Base-by-base conservation (phyloP, 2,329 filamentous ascomycete species). In the Iodosphaeria phyllophila region DNA sequence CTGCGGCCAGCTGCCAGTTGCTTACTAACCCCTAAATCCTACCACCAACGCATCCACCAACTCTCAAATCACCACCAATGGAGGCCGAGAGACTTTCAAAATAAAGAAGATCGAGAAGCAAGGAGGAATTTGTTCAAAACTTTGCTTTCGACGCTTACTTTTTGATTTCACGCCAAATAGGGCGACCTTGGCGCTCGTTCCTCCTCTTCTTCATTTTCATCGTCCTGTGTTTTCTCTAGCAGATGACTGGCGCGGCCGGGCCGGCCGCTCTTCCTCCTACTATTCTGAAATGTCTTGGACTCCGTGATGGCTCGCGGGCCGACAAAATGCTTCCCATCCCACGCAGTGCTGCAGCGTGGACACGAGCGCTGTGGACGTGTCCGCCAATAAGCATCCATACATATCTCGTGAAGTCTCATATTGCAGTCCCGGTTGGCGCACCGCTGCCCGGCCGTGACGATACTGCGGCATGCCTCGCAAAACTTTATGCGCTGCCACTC, bases 381-480 rank as follows among this genome's bases (percentile, higher is more conserved):
- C 12, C 74, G 60, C 58, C 82, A 92, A 45, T 75, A 82, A 15
- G 67, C 70, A 8, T 68, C 62, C 28, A 69, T 60, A 45, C 83
- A 93, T 25, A 73, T 68, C 33, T 83, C 66, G 45, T 93, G 84
- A 10, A 92, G 47, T 8, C 84, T 60, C 8, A 71, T 60, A 16
- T 50, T 55, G 44, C 84, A 93, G 12, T 70, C 60, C 18, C 62
- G 50, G 31, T 76, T 63, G 3, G 59, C 47, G 48, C 84, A 92
- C 27, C 84, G 64, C 57, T 83, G 65, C 1, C 84, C 83, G 34
- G 76, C 55, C 1, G 86, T 98, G 20, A 95, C 68, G 32, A 95
- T 75, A 35, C 92, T 83, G 46, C 71, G 77, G 49, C 89, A 98
- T 1, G 79, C 83, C 41, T 76, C 67, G 45, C 89, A 98, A 33